Evolutionary conservation across 2,329 filamentous ascomycete species (phyloP).

Genomic region (Neofusicoccum laricinum): DNA sequence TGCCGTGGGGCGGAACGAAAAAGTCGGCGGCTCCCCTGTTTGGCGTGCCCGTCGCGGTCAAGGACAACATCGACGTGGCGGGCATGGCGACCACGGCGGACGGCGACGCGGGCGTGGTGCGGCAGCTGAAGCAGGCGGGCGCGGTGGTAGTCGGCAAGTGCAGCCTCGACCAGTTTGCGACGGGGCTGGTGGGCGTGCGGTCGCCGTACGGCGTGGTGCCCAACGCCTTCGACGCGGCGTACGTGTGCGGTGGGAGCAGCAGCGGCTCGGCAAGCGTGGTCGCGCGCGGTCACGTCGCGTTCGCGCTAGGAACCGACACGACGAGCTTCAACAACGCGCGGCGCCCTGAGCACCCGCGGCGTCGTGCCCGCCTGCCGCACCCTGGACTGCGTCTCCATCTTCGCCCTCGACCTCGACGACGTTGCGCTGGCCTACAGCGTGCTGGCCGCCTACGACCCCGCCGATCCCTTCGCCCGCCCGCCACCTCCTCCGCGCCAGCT

Average conservation of each 20-base stretch:
- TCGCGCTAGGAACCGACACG: slow-evolving; percentile 53
- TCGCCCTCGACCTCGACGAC: slow-evolving; percentile 46
- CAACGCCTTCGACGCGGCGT: slow-evolving; percentile 45
- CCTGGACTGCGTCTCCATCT: slow-evolving; percentile 53
- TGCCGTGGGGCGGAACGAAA: no score
- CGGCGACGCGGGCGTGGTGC: slow-evolving; percentile 47
- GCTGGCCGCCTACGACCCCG: not conserved
- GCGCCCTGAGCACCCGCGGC: slow-evolving; percentile 45
- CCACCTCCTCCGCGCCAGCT: not conserved
- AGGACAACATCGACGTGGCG: slow-evolving; percentile 52
- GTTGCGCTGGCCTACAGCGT: slow-evolving; percentile 21
- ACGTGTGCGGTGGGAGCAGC: slow-evolving; percentile 52
- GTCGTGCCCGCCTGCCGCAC: slow-evolving; percentile 52
- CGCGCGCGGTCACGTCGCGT: slow-evolving; percentile 46
- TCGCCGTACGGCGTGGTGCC: slow-evolving; percentile 53
- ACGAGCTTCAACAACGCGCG: slow-evolving; percentile 50
- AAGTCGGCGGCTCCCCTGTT: no score
- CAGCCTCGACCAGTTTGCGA: slow-evolving; percentile 59
- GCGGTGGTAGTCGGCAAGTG: slow-evolving; percentile 56
- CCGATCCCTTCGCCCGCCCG: not conserved
- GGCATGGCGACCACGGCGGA: slow-evolving; percentile 46
- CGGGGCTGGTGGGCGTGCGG: slow-evolving; percentile 54
- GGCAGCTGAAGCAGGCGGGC: slow-evolving; percentile 46
- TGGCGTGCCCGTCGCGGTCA: slow-evolving; percentile 52
- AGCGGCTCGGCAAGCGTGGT: slow-evolving; percentile 52